Percentiles rank a stretch among this genome's conserved stretches.
These are phyloP conservation scores for Knoxdaviesia proteae DNA, from an alignment of 2,329 filamentous ascomycete species.

Conservation along the genomic window DNA sequence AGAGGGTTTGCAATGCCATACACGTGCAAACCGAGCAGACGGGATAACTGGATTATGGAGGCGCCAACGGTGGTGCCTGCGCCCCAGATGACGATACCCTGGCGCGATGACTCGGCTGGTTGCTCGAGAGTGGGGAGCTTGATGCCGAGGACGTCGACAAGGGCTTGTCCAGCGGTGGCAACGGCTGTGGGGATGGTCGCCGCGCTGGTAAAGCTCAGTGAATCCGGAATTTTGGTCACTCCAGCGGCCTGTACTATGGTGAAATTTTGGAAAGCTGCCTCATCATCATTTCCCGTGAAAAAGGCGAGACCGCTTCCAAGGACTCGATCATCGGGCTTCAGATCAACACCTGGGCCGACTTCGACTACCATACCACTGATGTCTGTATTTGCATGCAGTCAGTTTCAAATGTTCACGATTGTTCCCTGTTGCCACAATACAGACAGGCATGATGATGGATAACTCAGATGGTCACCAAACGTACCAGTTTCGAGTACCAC, in stretches of 20 bases:
- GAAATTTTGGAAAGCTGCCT: neutral
- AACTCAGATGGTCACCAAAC: neutral
- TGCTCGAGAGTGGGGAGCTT: neutral
- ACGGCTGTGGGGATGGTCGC: neutral
- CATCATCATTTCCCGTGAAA: neutral
- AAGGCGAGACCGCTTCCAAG: neutral
- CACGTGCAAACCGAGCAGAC: neutral
- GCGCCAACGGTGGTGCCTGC: neutral
- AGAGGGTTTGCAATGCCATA: neutral
- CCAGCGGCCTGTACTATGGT: neutral
- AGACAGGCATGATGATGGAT: neutral
- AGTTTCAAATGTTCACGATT: too few relatives aligned
- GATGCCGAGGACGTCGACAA: neutral
- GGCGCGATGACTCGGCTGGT: neutral
- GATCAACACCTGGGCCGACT: neutral
- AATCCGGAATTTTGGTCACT: neutral
- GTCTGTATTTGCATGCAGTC: too few relatives aligned
- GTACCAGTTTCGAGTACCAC: neutral
- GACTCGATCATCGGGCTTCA: neutral
- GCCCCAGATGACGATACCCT: neutral
- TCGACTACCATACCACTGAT: neutral
- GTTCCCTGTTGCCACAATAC: too few relatives aligned
- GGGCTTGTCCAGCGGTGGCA: neutral
- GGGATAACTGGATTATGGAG: neutral
- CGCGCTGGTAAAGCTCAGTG: neutral